Evolutionary conservation across 352 stramenopile genomes (phyloP).

Genomic region (Phytophthora nicotianae): DNA sequence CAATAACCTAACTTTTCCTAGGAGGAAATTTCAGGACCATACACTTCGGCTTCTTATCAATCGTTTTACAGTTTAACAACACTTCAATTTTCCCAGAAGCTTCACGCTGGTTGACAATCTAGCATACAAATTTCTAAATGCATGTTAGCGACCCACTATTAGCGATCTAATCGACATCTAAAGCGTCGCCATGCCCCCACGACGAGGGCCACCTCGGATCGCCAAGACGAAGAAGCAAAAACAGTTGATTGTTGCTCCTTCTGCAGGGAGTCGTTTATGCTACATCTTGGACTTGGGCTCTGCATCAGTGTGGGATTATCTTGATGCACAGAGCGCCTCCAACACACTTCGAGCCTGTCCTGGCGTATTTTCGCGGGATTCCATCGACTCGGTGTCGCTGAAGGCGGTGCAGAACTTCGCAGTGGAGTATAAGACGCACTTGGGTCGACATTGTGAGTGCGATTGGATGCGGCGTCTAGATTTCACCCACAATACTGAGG

Average conservation of each 20-base stretch:
- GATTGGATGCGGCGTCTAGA: conserved; percentile 31
- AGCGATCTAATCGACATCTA: background rate
- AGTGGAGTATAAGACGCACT: conserved; percentile 20
- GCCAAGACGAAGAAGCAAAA: conserved; percentile 22
- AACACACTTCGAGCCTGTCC: conserved; percentile 15
- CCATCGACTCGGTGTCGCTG: conserved; percentile 12
- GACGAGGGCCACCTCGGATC: background rate
- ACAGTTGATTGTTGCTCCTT: background rate
- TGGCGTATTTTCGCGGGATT: conserved; percentile 7
- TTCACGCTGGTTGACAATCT: background rate
- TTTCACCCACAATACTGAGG: conserved; percentile 12
- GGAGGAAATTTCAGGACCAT: too few species aligned
- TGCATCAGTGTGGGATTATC: conserved; percentile 17
- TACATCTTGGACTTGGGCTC: conserved; percentile 19
- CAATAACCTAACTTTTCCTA: too few species aligned
- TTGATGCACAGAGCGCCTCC: conserved; percentile 8
- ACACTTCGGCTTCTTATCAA: background rate
- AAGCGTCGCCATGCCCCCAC: conserved; percentile 5
- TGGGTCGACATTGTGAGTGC: conserved; percentile 23
- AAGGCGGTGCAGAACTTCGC: conserved; percentile 17
- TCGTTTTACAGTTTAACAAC: background rate
- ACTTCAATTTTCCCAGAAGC: background rate
- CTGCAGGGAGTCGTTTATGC: conserved; percentile 6
- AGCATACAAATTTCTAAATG: background rate
- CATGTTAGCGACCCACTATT: background rate